Evolutionary conservation across 108 stramenopile species (phyloP).

Genomic region (Nannochloropsis oceanica): DNA sequence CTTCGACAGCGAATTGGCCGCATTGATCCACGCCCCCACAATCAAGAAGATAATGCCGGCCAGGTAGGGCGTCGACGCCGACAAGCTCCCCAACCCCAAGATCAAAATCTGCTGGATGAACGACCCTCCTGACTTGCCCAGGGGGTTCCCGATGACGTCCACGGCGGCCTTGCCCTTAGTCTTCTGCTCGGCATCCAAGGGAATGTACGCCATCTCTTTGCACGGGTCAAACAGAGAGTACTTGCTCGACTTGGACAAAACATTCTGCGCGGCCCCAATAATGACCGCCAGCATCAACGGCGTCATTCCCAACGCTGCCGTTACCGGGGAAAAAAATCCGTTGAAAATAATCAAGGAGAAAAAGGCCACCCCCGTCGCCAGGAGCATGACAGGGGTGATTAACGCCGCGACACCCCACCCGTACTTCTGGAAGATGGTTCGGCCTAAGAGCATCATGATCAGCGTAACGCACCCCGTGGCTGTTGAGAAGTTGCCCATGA

Average conservation of each 20-base stretch:
- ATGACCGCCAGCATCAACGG: slow-evolving; percentile 86
- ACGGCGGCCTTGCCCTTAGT: slow-evolving; percentile 98
- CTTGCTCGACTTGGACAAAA: slow-evolving; percentile 79
- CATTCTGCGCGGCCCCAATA: slow-evolving; percentile 85
- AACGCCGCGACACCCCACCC: slow-evolving; percentile 64
- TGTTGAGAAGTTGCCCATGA: slow-evolving; percentile 95
- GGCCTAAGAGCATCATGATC: slow-evolving; percentile 84
- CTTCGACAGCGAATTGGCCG: slow-evolving; percentile 26
- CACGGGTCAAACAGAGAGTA: slow-evolving; percentile 88
- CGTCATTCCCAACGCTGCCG: slow-evolving; percentile 62
- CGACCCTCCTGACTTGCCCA: slow-evolving; percentile 90
- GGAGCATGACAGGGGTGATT: slow-evolving; percentile 85
- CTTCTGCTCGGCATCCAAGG: slow-evolving; percentile 86
- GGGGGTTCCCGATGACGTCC: slow-evolving; percentile 90
- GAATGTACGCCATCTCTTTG: slow-evolving; percentile 99
- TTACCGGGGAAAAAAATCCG: slow-evolving; percentile 50
- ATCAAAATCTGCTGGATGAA: slow-evolving; percentile 34
- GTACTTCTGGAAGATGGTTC: slow-evolving; percentile 73
- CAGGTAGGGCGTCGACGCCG: slow-evolving; percentile 38
- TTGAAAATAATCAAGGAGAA: slow-evolving; percentile 72
- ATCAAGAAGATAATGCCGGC: slow-evolving; percentile 32
- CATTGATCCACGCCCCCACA: slow-evolving; percentile 28
- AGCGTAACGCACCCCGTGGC: slow-evolving; percentile 85
- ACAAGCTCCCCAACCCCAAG: slow-evolving; percentile 28
- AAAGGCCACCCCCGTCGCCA: slow-evolving; percentile 70